Conservation (phyloP, 225 moss, liverwort and hornwort genomes). For the Bryum argenteum region DNA sequence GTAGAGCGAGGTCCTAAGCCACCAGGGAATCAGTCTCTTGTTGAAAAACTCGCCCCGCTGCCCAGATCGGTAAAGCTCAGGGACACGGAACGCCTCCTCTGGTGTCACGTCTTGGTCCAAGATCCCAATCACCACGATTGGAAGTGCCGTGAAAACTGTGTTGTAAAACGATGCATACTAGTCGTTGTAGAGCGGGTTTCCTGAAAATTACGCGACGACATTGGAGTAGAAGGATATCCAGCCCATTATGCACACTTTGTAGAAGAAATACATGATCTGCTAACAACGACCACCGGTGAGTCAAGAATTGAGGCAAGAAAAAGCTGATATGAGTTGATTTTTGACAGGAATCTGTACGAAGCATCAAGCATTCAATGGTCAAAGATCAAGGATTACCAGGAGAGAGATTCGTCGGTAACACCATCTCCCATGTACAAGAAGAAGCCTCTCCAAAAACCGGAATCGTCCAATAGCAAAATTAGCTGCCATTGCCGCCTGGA, state of each 20-base stretch:
- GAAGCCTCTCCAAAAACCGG: conserved; percentile 55
- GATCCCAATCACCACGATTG: conserved; percentile 65
- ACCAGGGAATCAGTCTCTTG: conserved; percentile 43
- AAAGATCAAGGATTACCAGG: conserved; percentile 33
- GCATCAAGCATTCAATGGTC: no score
- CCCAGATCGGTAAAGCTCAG: conserved; percentile 69
- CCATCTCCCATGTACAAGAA: conserved; percentile 64
- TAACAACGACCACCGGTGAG: not conserved
- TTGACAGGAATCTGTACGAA: no score
- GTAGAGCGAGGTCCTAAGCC: conserved; percentile 62
- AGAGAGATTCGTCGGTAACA: conserved; percentile 61
- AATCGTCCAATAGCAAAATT: conserved; percentile 63
- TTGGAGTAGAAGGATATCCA: conserved; percentile 92
- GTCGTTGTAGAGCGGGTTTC: conserved; percentile 84
- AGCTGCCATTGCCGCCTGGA: conserved; percentile 65
- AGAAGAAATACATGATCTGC: conserved; percentile 89
- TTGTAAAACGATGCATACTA: conserved; percentile 94
- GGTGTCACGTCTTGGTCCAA: conserved; percentile 83
- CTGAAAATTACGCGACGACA: conserved; percentile 68
- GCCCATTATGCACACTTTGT: conserved; percentile 86
- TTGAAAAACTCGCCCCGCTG: conserved; percentile 84
- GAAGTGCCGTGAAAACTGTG: conserved; percentile 75
- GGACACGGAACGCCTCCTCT: conserved; percentile 47
- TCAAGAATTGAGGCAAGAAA: no score
- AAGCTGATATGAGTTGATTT: no score